Base-by-base conservation (phyloP, 202 grass and related monocot species). In the Schoenoplectus tabernaemontani region DNA sequence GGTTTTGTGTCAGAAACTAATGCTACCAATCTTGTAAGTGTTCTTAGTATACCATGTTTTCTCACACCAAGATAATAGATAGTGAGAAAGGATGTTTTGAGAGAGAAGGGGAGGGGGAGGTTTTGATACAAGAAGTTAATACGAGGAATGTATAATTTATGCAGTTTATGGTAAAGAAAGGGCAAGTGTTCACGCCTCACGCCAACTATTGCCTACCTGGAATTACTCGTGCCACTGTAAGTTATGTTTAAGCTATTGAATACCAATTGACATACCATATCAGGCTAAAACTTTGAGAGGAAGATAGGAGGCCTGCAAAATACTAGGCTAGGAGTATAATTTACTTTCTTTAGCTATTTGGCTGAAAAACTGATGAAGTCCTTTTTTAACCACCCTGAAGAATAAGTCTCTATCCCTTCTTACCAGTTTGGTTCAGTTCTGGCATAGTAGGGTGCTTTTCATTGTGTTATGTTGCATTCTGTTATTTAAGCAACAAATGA, bases 1-100 rank as follows among this genome's bases (percentile, higher is more conserved):
- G 95, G 95, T 82, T 98, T 98, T 83, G 95, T 98, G 82, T 98
- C 95, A 82, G 95, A 98, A 92, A 98, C 95, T 79, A 98, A 98
- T 89, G 95, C 95, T 69, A 98, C 95, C 82, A 98, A 98, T 76
- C 87, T 97, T 82, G 93, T 97, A 87, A 91, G 88, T 42, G 41
- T 59, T 51, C 60, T 75, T 73, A 65, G 13, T 37, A 16, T 32
- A 48, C 68, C 11, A 24, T 61, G 15, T 30, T 44, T 58, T 36
- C 9, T 64, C 62, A 22, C 26, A 37, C 28, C 51, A 51, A 20
- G 30, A 65, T 68, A 69, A n/a, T n/a, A n/a, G n/a, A 50, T 80
- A 23, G 9, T 80, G 12, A 68, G 20, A 13, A 13, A 81, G 20
- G 51, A 53, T 22, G 33, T 30, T 9, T 53, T 24, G 44, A 44